These are phyloP conservation scores for Shiraia sp. DNA, from an alignment of 2,329 filamentous ascomycete species.

Conservation along the genomic window DNA sequence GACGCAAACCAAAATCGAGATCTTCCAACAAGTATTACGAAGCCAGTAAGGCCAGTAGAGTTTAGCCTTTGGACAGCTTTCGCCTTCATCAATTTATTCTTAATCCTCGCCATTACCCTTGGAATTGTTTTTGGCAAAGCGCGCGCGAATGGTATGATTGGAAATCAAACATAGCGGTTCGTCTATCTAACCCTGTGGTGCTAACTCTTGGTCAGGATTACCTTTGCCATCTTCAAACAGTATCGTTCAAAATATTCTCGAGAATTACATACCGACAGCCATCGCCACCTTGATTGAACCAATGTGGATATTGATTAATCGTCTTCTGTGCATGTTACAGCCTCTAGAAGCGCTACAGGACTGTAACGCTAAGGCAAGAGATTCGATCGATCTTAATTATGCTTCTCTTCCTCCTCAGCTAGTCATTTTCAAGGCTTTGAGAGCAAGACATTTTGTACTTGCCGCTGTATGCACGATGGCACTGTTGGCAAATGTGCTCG, in stretches of 20 bases:
- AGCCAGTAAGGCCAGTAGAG: constrained; percentile 27
- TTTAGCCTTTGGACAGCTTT: constrained; percentile 22
- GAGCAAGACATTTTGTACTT: constrained; percentile 52
- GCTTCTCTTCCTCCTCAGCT: constrained; percentile 61
- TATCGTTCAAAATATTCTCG: constrained; percentile 47
- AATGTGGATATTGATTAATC: constrained; percentile 59
- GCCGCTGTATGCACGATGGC: constrained; percentile 53
- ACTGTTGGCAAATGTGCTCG: constrained; percentile 57
- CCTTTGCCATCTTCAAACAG: constrained; percentile 40
- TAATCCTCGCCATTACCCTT: constrained; percentile 15
- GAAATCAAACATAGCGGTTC: not conserved
- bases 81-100: constrained; percentile 18
- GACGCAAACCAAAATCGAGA: not conserved
- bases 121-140: constrained; percentile 20
- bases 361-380: constrained; percentile 40
- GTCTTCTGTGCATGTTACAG: constrained; percentile 57
- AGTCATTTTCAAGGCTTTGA: constrained; percentile 51
- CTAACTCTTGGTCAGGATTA: constrained; percentile 26
- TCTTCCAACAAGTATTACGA: constrained; percentile 8
- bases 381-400: constrained; percentile 53
- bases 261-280: constrained; percentile 58
- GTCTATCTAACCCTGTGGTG: not conserved
- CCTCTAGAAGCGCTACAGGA: constrained; percentile 57
- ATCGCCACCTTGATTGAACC: constrained; percentile 62
- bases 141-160: constrained; percentile 12